phyloP scores from a whole-genome alignment of 2,329 filamentous ascomycete species.

The Zymoseptoria brevis region DNA sequence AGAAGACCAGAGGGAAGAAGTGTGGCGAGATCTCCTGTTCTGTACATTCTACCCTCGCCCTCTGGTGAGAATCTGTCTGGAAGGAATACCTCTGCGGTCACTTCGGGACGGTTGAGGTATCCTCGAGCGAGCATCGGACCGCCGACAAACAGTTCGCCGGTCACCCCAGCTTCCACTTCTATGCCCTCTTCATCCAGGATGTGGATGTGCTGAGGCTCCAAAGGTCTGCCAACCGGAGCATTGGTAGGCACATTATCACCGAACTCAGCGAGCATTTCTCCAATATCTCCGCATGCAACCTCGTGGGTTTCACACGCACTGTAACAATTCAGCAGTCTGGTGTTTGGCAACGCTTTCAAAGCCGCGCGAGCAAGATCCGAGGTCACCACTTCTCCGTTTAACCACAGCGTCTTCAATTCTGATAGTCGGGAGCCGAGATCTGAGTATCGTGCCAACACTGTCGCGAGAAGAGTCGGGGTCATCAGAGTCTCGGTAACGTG shows the following conservation, averaged over 20 bases:
- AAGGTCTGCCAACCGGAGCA: conserved; percentile 64
- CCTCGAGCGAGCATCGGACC: conserved; percentile 66
- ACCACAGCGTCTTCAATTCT: conserved; percentile 62
- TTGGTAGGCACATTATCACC: conserved; percentile 49
- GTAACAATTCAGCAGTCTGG: conserved; percentile 69
- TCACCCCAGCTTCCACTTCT: conserved; percentile 52
- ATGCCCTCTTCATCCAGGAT: conserved; percentile 63
- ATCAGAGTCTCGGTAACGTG: conserved; percentile 72
- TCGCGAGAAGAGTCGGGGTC: conserved; percentile 71
- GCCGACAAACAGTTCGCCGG: conserved; percentile 68
- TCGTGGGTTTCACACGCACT: conserved; percentile 78
- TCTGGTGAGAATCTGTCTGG: conserved; percentile 53
- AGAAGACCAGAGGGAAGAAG: conserved; percentile 59
- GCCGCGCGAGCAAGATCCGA: conserved; percentile 65
- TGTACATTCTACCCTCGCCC: conserved; percentile 61
- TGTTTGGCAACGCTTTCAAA: conserved; percentile 58
- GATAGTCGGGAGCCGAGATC: conserved; percentile 57
- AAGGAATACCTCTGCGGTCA: conserved; percentile 64
- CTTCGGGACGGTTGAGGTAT: conserved; percentile 73
- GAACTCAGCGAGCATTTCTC: conserved; percentile 50
- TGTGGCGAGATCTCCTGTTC: conserved; percentile 63
- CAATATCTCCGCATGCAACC: conserved; percentile 68
- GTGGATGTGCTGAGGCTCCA: conserved; percentile 62
- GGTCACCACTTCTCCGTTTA: conserved; percentile 77
- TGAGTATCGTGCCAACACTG: conserved; percentile 62